Conservation (phyloP, 805 yeast genomes). For the Vanderwaltozyma tropicalis region DNA sequence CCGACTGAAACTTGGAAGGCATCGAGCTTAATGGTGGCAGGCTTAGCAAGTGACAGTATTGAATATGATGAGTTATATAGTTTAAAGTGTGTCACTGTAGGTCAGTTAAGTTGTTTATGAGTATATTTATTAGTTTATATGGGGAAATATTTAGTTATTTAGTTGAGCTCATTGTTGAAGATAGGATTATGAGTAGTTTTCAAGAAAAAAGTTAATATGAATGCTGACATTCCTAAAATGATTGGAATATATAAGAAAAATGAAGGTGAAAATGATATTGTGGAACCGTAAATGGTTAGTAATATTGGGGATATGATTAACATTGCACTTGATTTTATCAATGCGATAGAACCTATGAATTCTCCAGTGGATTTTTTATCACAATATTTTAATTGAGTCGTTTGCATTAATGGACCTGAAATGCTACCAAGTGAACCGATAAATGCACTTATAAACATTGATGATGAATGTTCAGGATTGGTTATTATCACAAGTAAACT, state of each 20-base stretch:
- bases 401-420: conserved; percentile 47
- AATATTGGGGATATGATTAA: conserved; percentile 42
- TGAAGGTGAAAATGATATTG: conserved; percentile 32
- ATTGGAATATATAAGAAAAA: conserved; percentile 28
- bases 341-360: conserved; percentile 57
- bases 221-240: conserved; percentile 7
- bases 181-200: no score
- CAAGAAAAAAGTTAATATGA: background rate
- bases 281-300: conserved; percentile 38
- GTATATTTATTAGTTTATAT: no score
- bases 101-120: no score
- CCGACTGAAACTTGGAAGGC: no score
- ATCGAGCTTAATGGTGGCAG: no score
- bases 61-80: no score
- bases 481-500: conserved; percentile 32
- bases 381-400: conserved; percentile 49
- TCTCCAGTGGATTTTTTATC: conserved; percentile 55
- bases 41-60: no score
- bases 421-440: conserved; percentile 40
- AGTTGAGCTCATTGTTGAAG: no score
- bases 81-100: no score
- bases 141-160: no score
- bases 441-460: conserved; percentile 23
- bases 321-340: conserved; percentile 41
- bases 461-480: conserved; percentile 9